A percentile compares a stretch with the other conserved stretches of the same genome.
phyloP scores from a whole-genome alignment of 495 filamentous ascomycete species.

The Copromyces sp. region DNA sequence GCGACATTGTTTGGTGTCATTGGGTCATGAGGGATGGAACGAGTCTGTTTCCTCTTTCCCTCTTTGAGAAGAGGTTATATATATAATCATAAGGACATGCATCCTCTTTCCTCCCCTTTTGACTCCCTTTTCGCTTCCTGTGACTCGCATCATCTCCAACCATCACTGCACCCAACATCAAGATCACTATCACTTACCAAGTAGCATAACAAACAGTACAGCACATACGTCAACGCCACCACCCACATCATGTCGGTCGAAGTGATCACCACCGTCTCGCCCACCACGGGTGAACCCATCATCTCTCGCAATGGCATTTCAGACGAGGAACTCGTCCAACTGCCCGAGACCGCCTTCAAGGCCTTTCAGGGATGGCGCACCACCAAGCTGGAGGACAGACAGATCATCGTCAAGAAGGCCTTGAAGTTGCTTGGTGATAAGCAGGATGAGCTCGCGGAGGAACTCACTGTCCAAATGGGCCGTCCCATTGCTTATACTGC shows the following conservation, averaged over 20 bases:
- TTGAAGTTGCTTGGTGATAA: conserved; percentile 54
- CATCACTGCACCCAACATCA: neutral
- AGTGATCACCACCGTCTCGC: conserved; percentile 80
- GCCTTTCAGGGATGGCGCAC: conserved; percentile 64
- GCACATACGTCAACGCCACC: neutral
- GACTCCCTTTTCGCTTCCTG: neutral
- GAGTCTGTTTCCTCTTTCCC: neutral
- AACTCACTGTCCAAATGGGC: conserved; percentile 91
- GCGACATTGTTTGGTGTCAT: neutral
- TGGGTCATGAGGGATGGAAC: neutral
- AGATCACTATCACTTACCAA: neutral
- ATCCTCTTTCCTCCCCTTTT: neutral
- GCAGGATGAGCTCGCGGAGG: conserved; percentile 70
- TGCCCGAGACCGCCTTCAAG: conserved; percentile 55
- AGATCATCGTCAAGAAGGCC: conserved; percentile 68
- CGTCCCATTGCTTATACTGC: conserved; percentile 76
- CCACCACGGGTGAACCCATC: conserved; percentile 69
- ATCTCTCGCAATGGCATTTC: conserved; percentile 63
- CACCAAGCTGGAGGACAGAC: conserved; percentile 53
- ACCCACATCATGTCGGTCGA: conserved; percentile 58
- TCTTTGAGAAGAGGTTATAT: neutral
- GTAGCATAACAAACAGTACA: neutral
- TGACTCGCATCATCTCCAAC: neutral
- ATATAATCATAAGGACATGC: neutral
- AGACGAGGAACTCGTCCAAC: conserved; percentile 49